A percentile compares a stretch with the other conserved stretches of the same genome.
phyloP scores from a whole-genome alignment of 106 monocot genomes.

The Dendrobium nobile region DNA sequence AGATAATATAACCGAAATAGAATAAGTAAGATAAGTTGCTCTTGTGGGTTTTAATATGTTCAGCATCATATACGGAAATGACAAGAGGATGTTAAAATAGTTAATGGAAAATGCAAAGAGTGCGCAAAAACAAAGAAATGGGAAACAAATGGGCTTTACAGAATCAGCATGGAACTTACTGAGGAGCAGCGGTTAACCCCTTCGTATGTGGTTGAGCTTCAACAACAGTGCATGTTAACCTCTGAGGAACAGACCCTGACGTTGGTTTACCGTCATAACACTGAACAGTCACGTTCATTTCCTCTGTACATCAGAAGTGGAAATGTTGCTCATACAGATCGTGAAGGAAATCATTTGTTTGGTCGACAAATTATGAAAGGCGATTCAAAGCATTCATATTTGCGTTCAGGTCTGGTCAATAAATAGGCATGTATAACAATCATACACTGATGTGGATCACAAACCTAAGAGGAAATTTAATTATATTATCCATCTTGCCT shows the following conservation, averaged over 20 bases:
- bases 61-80: not conserved
- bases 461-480: not conserved
- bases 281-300: conserved; percentile 64
- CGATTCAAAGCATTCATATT: not conserved
- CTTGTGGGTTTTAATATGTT: no score
- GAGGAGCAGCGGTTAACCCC: conserved; percentile 76
- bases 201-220: conserved; percentile 76
- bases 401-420: not conserved
- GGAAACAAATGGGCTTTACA: not conserved
- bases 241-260: conserved; percentile 83
- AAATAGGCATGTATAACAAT: not conserved
- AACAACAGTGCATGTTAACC: conserved; percentile 85
- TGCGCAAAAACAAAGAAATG: not conserved
- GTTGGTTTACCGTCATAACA: conserved; percentile 79
- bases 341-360: not conserved
- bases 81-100: not conserved
- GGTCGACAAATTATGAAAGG: not conserved
- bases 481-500: not conserved
- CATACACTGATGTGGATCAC: not conserved
- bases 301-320: conserved; percentile 38
- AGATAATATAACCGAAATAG: no score
- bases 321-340: not conserved
- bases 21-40: no score
- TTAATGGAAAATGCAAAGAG: not conserved
- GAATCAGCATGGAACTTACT: conserved; percentile 46